Evolutionary conservation across 192 early-diverging fungal genomes (phyloP), one percentile per base, ranked within the genome.

Genomic region (Coemansia sp.): DNA sequence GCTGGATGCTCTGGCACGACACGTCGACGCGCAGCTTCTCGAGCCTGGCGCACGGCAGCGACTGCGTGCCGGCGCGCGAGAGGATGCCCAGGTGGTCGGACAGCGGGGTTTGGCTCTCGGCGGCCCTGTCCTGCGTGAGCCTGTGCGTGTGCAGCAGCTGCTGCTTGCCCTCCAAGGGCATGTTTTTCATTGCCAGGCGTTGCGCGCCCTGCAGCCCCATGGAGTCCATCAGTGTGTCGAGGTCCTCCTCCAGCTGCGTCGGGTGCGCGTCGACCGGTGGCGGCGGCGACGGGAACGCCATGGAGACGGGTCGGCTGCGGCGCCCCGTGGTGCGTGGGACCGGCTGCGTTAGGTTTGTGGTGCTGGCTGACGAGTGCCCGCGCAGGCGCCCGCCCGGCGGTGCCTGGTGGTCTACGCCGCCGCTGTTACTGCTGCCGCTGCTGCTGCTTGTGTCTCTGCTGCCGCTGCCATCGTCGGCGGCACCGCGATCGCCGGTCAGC

Each of bases 61-160:
- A 78, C 68, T 78, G 74, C 9, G 74, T 66, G 23, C 64, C 62
- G 14, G 68, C 67, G 12, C 64, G 61, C 0, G 41, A 40, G 25
- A 78, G 58, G 19, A 71, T 71, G 48, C 61, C 64, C 11, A 78
- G 68, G 41, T 78, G 74, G 49, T 78, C 74, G 12, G 74, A 67
- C 3, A 78, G 57, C 17, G 67, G 67, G 7, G 73, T 63, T 6
- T 53, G 34, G 33, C 52, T 41, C 19, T 54, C 44, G 34, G 54
- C 22, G 25, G 45, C 42, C 33, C 23, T 42, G 15, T 38, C 30
- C n/a, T 50, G 40, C 34, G 62, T 61, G 23, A 57, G 21, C 42
- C 66, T 69, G 62, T 78, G 74, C 44, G 74, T 67, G 23, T 71
- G 74, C 33, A 78, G 61, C 18, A 78, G 64, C 43, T 70, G 67